A percentile compares a stretch with the other conserved stretches of the same genome.
Conservation (phyloP, 805 yeast species). For the Brettanomyces naardenensis region DNA sequence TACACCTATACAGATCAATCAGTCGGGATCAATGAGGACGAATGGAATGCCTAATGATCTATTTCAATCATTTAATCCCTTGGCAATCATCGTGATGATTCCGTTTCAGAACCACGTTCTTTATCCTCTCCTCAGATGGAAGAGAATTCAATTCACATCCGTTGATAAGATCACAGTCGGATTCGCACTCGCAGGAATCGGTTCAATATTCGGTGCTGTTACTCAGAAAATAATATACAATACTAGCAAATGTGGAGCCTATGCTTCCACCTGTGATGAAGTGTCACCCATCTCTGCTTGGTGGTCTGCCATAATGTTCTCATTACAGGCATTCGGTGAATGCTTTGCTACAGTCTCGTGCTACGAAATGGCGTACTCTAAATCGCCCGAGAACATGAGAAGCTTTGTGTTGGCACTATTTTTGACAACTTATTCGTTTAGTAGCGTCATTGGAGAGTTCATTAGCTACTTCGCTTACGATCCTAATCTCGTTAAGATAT, state of each 20-base stretch:
- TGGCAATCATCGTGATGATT: conserved; percentile 40
- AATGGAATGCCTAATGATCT: conserved; percentile 49
- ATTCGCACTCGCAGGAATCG: conserved; percentile 35
- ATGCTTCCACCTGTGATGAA: conserved; percentile 16
- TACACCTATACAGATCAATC: conserved; percentile 39
- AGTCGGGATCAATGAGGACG: conserved; percentile 45
- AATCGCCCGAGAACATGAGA: conserved; percentile 42
- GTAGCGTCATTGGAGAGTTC: conserved; percentile 37
- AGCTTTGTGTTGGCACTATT: conserved; percentile 40
- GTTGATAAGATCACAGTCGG: conserved; percentile 39
- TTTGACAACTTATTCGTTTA: conserved; percentile 33
- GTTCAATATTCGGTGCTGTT: conserved; percentile 41
- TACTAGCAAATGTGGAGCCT: conserved; percentile 38
- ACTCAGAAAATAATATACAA: conserved; percentile 37
- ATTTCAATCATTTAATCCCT: conserved; percentile 44
- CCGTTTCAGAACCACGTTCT: conserved; percentile 39
- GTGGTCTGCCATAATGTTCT: conserved; percentile 26
- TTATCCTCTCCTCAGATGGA: conserved; percentile 37
- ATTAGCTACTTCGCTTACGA: conserved; percentile 31
- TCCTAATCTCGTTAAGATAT: conserved; percentile 31
- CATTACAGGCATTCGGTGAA: conserved; percentile 44
- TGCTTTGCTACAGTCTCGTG: conserved; percentile 45
- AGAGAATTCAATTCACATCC: conserved; percentile 32
- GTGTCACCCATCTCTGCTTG: conserved; percentile 26
- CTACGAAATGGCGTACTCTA: conserved; percentile 46